Conservation (phyloP, 768 basidiomycete species). For the Psilocybe cyanescens region DNA sequence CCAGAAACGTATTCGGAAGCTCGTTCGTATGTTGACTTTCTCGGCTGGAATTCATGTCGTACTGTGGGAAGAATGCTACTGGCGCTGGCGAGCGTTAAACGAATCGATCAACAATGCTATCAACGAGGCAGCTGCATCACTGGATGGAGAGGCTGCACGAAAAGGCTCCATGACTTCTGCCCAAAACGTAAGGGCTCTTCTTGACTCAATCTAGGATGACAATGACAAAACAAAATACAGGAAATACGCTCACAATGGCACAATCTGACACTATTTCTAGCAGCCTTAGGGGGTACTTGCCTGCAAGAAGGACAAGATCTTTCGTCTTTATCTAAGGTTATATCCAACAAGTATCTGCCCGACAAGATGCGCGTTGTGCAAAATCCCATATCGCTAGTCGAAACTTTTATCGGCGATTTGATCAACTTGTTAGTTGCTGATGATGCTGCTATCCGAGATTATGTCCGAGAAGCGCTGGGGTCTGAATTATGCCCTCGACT, state of each 20-base stretch:
- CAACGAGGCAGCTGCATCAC: slow-evolving; percentile 29
- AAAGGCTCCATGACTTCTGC: neutral
- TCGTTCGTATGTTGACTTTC: slow-evolving; percentile 65
- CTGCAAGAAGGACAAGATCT: slow-evolving; percentile 55
- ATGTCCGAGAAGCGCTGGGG: slow-evolving; percentile 81
- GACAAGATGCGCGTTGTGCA: slow-evolving; percentile 71
- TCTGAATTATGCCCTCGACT: slow-evolving; percentile 74
- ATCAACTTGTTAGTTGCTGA: slow-evolving; percentile 72
- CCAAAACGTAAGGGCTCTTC: neutral
- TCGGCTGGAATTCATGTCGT: slow-evolving; percentile 72
- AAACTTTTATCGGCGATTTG: slow-evolving; percentile 67
- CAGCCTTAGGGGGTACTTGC: slow-evolving; percentile 73
- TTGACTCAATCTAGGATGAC: neutral
- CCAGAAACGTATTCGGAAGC: slow-evolving; percentile 79
- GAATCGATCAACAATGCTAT: slow-evolving; percentile 54
- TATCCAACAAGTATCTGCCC: slow-evolving; percentile 64
- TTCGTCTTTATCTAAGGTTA: slow-evolving; percentile 51
- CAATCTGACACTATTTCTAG: slow-evolving; percentile 78
- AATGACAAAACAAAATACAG: slow-evolving; percentile 34
- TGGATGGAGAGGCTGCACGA: slow-evolving; percentile 27
- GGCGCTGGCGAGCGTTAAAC: slow-evolving; percentile 69
- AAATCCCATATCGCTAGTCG: slow-evolving; percentile 60
- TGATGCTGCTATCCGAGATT: slow-evolving; percentile 71
- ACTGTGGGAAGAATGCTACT: slow-evolving; percentile 85
- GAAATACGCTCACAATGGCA: slow-evolving; percentile 84